Evolutionary conservation across 176 grass and related monocot species (phyloP).

Genomic region (Saccharum officinarum): DNA sequence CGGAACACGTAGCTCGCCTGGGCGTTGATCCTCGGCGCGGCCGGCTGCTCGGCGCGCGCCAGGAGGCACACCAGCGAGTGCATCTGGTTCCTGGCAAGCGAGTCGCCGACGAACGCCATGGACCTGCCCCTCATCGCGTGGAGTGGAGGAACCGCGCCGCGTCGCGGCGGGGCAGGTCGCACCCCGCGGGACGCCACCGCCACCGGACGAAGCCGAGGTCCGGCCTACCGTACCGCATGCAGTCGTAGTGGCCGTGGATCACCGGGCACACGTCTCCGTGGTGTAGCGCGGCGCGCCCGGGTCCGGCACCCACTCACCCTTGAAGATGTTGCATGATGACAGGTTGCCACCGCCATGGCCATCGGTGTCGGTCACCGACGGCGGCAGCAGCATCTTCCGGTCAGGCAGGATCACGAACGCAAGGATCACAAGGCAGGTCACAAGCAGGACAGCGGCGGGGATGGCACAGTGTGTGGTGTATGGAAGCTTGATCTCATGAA

Average conservation of each 20-base stretch:
- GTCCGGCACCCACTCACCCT: conserved; percentile 48
- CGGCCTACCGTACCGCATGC: conserved; percentile 54
- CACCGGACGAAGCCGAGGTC: conserved; percentile 51
- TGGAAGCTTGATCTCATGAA: conserved; percentile 6
- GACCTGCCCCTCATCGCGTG: conserved; percentile 22
- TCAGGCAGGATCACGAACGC: background rate
- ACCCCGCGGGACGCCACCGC: conserved; percentile 51
- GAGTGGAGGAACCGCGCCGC: conserved; percentile 47
- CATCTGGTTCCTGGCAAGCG: conserved; percentile 67
- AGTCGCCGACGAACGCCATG: conserved; percentile 73
- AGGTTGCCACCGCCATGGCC: background rate
- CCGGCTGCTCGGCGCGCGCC: conserved; percentile 15
- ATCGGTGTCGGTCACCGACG: background rate
- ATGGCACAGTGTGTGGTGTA: background rate
- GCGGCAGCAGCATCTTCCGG: background rate
- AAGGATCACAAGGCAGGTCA: conserved; percentile 18
- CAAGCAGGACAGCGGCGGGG: background rate
- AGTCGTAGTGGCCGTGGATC: conserved; percentile 69
- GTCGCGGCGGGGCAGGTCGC: conserved; percentile 47
- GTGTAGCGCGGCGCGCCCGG: conserved; percentile 45
- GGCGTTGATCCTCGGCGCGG: background rate
- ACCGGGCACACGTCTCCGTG: conserved; percentile 41
- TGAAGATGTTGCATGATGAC: conserved; percentile 40
- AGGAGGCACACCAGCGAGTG: conserved; percentile 77
- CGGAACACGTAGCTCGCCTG: background rate